Percentiles rank a stretch among this genome's conserved stretches.
Conservation (phyloP, 179 eudicot species). For the Heliamphora ciliata region DNA sequence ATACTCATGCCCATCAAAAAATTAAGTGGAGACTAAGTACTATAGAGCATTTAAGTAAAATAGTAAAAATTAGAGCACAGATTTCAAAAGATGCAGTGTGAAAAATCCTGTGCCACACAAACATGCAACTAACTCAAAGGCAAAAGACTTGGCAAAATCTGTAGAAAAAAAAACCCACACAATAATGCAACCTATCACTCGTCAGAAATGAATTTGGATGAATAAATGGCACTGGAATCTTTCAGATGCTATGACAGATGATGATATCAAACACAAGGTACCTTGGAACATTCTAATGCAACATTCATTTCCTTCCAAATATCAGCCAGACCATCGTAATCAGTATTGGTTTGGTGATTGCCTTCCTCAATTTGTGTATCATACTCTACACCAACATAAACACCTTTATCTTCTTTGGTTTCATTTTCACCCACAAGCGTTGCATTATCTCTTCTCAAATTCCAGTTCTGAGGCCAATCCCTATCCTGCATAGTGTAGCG, state of each 20-base stretch:
- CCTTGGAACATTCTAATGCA: constrained; percentile 81
- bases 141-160: neutral
- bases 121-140: neutral
- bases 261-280: constrained; percentile 23
- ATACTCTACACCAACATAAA: constrained; percentile 60
- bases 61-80: neutral
- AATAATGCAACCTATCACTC: neutral
- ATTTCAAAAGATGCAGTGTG: neutral
- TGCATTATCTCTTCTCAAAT: constrained; percentile 22
- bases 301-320: constrained; percentile 85
- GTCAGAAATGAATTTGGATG: neutral
- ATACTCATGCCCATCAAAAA: neutral
- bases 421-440: constrained; percentile 21
- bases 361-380: constrained; percentile 36
- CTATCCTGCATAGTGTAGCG: constrained; percentile 21
- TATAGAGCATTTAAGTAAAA: neutral
- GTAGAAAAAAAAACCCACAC: neutral
- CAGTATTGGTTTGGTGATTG: constrained; percentile 26
- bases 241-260: neutral
- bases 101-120: neutral
- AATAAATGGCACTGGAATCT: constrained; percentile 10
- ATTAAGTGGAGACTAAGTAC: neutral
- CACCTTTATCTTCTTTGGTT: constrained; percentile 44
- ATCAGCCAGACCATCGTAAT: constrained; percentile 56
- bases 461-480: constrained; percentile 16